Conservation (phyloP, 1,139 yeast genomes). For the Yamadazyma taylorii region DNA sequence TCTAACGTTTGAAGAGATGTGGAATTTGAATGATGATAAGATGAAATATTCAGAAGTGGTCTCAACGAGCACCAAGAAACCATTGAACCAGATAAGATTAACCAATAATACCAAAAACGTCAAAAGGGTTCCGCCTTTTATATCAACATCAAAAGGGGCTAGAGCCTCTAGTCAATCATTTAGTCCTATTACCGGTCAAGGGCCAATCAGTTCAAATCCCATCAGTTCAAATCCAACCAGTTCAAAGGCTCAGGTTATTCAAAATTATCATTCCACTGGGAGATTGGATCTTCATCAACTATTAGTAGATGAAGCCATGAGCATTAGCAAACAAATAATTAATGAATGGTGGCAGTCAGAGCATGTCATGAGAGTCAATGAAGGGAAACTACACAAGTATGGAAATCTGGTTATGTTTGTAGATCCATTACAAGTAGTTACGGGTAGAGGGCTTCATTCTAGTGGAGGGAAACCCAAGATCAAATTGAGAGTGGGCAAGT, state of each 20-base stretch:
- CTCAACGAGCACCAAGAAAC: neutral
- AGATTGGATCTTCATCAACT: conserved; percentile 54
- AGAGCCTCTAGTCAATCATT: no score
- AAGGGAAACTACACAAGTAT: conserved; percentile 34
- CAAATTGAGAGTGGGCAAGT: conserved; percentile 35
- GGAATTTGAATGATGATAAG: neutral
- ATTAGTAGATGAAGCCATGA: conserved; percentile 44
- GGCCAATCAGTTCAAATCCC: no score
- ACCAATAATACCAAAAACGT: no score
- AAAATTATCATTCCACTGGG: neutral
- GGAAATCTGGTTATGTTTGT: conserved; percentile 33
- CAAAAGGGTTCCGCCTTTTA: no score
- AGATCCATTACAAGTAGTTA: conserved; percentile 42
- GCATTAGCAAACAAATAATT: conserved; percentile 30
- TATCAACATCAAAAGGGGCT: no score
- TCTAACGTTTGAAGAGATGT: conserved; percentile 6
- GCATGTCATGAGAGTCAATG: conserved; percentile 33
- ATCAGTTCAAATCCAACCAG: neutral
- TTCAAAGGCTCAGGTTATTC: neutral
- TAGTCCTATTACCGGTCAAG: neutral
- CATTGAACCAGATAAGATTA: no score
- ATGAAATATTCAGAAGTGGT: conserved; percentile 1
- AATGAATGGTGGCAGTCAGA: conserved; percentile 59
- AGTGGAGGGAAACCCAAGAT: conserved; percentile 49
- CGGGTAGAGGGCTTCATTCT: conserved; percentile 69